phyloP scores from a whole-genome alignment of 169 alveolate genomes.

The Plasmodium chabaudi region DNA sequence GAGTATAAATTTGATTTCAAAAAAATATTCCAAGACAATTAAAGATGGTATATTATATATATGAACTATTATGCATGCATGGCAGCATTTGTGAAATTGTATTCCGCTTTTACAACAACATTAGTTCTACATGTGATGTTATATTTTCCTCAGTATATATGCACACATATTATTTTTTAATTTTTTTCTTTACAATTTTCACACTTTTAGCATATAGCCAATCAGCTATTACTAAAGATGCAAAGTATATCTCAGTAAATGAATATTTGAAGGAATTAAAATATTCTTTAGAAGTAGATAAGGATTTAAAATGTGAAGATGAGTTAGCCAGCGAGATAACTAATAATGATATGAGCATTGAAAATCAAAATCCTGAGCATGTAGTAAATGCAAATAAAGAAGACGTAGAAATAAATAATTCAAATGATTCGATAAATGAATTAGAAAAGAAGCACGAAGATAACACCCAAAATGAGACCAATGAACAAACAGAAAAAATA shows the following conservation, averaged over 20 bases:
- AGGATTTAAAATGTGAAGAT: conserved; percentile 3
- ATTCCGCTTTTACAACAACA: not conserved
- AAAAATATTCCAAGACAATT: conserved; percentile 35
- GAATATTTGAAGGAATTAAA: conserved; percentile 50
- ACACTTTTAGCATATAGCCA: conserved; percentile 40
- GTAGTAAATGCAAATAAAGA: not conserved
- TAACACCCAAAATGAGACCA: not conserved
- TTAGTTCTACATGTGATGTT: not conserved
- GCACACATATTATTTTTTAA: not conserved
- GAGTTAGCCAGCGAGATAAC: conserved; percentile 4
- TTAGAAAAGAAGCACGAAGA: conserved; percentile 11
- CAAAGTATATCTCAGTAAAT: conserved; percentile 13
- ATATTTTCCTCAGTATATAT: too few relatives aligned
- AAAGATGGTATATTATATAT: conserved; percentile 23
- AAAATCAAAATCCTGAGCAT: conserved; percentile 11
- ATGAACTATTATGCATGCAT: not conserved
- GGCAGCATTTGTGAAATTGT: not conserved
- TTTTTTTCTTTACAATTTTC: not conserved
- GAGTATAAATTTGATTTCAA: conserved; percentile 47
- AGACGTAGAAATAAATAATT: not conserved
- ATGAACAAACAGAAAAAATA: conserved; percentile 9
- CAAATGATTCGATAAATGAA: not conserved
- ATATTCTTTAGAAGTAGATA: conserved; percentile 15
- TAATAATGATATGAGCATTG: conserved; percentile 13
- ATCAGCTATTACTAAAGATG: conserved; percentile 18